Evolutionary conservation across 345 rosid species (phyloP).

Genomic region (Excoecaria cochinchinensis): DNA sequence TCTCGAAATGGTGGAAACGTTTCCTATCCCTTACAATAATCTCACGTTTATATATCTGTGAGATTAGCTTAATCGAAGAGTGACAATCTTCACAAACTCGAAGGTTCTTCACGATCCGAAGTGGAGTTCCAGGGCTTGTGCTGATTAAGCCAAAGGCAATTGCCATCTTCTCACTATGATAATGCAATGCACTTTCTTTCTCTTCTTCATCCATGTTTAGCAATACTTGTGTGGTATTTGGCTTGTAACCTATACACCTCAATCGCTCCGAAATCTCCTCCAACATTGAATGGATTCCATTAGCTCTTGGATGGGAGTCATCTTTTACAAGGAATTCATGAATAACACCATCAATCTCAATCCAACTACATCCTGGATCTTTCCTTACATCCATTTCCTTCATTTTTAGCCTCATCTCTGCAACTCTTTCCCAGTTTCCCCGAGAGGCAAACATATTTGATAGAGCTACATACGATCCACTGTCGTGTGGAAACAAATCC

Average conservation of each 20-base stretch:
- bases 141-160: slow-evolving; percentile 49
- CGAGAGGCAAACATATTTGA: slow-evolving; percentile 60
- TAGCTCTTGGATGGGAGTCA: slow-evolving; percentile 37
- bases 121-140: slow-evolving; percentile 38
- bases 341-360: slow-evolving; percentile 46
- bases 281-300: slow-evolving; percentile 42
- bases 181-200: slow-evolving; percentile 45
- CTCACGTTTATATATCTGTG: slow-evolving; percentile 58
- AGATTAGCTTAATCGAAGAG: slow-evolving; percentile 37
- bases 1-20: slow-evolving; percentile 75
- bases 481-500: slow-evolving; percentile 57
- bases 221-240: slow-evolving; percentile 40
- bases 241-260: slow-evolving; percentile 47
- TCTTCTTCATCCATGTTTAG: slow-evolving; percentile 56
- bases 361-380: slow-evolving; percentile 60
- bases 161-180: slow-evolving; percentile 59
- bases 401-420: slow-evolving; percentile 51
- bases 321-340: slow-evolving; percentile 57
- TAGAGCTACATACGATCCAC: slow-evolving; percentile 53
- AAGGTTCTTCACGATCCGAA: slow-evolving; percentile 49
- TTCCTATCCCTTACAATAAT: slow-evolving; percentile 65
- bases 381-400: slow-evolving; percentile 44
- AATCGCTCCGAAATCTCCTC: slow-evolving; percentile 43
- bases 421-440: slow-evolving; percentile 55
- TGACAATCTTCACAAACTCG: slow-evolving; percentile 52